Evolutionary conservation across 2,329 filamentous ascomycete species (phyloP).

Genomic region (Scopulariopsis brevicaulis): DNA sequence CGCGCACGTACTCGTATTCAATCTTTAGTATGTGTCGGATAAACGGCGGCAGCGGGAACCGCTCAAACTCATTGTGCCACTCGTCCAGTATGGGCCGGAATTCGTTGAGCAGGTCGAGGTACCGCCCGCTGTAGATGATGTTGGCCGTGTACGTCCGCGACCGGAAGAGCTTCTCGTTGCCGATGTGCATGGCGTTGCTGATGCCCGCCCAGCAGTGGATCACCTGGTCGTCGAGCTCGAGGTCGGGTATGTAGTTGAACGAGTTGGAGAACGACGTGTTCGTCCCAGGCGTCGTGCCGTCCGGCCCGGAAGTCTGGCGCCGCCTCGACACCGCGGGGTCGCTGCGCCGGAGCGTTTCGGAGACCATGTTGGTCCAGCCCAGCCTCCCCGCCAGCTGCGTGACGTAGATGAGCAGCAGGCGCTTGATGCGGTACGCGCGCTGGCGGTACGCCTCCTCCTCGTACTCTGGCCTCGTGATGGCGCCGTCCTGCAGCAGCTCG

Average conservation of each 20-base stretch:
- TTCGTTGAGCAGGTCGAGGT: conserved; percentile 68
- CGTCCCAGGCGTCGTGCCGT: conserved; percentile 50
- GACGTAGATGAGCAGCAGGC: conserved; percentile 80
- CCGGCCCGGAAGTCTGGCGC: conserved; percentile 32
- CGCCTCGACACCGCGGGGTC: conserved; percentile 43
- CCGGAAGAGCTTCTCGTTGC: conserved; percentile 79
- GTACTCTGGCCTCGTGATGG: conserved; percentile 51
- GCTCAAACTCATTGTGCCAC: conserved; percentile 76
- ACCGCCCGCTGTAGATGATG: conserved; percentile 76
- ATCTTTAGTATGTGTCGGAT: conserved; percentile 74
- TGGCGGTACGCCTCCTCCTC: conserved; percentile 69
- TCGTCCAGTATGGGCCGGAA: conserved; percentile 68
- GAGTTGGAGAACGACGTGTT: conserved; percentile 41
- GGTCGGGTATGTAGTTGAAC: conserved; percentile 56
- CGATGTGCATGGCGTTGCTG: conserved; percentile 82
- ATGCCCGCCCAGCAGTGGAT: conserved; percentile 91
- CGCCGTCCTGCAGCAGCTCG: conserved; percentile 48
- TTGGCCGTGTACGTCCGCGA: conserved; percentile 81
- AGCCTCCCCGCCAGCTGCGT: conserved; percentile 89
- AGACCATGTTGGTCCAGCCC: conserved; percentile 89
- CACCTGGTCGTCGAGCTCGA: conserved; percentile 57
- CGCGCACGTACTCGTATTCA: conserved; percentile 89
- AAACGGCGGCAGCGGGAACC: conserved; percentile 55
- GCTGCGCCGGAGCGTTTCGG: conserved; percentile 48
- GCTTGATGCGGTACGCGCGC: conserved; percentile 70